Conservation (phyloP, 129 eudicot genomes). For the Lonicera japonica region DNA sequence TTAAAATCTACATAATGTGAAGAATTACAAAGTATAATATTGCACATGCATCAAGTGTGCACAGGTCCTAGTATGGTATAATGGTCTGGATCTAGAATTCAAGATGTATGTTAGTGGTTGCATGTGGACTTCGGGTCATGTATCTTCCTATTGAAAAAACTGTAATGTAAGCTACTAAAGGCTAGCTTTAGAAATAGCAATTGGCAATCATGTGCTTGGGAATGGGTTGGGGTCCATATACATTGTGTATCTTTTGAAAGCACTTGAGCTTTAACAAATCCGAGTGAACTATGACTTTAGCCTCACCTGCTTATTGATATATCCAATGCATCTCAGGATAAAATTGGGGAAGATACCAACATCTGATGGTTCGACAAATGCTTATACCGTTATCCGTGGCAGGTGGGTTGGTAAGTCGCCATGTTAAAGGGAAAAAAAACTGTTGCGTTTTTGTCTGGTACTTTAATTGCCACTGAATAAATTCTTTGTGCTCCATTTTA, state of each 20-base stretch:
- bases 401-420: conserved; percentile 98
- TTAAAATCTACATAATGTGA: too few relatives aligned
- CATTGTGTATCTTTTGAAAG: conserved; percentile 20
- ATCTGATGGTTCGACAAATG: conserved; percentile 81
- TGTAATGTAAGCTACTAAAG: conserved; percentile 4
- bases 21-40: too few relatives aligned
- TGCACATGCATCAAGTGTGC: too few relatives aligned
- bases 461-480: background rate
- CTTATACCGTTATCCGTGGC: conserved; percentile 73
- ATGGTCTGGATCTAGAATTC: background rate
- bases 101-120: background rate
- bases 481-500: background rate
- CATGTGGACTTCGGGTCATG: background rate
- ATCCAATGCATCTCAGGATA: conserved; percentile 91
- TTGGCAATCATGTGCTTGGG: background rate
- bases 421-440: conserved; percentile 22
- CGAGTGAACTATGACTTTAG: conserved; percentile 25
- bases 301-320: conserved; percentile 54
- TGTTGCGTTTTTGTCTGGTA: background rate
- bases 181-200: background rate
- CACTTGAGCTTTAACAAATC: conserved; percentile 21
- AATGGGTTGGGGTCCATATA: conserved; percentile 14
- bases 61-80: too few relatives aligned
- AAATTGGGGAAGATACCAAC: conserved; percentile 93
- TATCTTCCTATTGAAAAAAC: background rate